Evolutionary conservation across 345 rosid genomes (phyloP).

Genomic region (Lepidium didymum): DNA sequence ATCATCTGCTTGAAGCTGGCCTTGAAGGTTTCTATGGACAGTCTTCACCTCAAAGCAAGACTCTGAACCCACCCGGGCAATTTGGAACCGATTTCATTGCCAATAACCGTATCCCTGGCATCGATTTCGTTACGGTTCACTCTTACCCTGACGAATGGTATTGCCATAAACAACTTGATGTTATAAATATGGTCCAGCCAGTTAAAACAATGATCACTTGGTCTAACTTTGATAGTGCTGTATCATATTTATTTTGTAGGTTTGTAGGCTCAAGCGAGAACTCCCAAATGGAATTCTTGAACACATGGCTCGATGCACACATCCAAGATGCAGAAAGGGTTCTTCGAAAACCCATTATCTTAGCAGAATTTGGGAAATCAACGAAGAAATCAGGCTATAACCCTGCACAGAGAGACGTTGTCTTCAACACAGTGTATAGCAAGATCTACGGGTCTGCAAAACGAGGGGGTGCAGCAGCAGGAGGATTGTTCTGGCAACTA

Average conservation of each 20-base stretch:
- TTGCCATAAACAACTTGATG: background rate
- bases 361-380: slow-evolving; percentile 84
- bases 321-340: slow-evolving; percentile 64
- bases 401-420: slow-evolving; percentile 48
- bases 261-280: slow-evolving; percentile 44
- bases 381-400: slow-evolving; percentile 42
- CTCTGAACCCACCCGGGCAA: slow-evolving; percentile 57
- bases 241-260: slow-evolving; percentile 35
- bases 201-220: background rate
- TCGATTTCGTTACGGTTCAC: slow-evolving; percentile 86
- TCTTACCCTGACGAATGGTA: slow-evolving; percentile 97
- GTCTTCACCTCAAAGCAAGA: slow-evolving; percentile 60
- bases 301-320: slow-evolving; percentile 70
- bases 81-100: slow-evolving; percentile 85
- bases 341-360: slow-evolving; percentile 66
- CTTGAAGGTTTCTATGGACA: slow-evolving; percentile 86
- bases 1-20: slow-evolving; percentile 80
- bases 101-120: slow-evolving; percentile 59
- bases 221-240: background rate
- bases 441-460: slow-evolving; percentile 73
- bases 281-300: slow-evolving; percentile 50
- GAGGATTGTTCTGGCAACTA: slow-evolving; percentile 95
- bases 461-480: slow-evolving; percentile 77
- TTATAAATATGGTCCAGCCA: background rate
- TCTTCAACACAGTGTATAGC: slow-evolving; percentile 59